Base-by-base conservation (phyloP, 2,329 filamentous ascomycete genomes). In the Nigrospora osmanthi region DNA sequence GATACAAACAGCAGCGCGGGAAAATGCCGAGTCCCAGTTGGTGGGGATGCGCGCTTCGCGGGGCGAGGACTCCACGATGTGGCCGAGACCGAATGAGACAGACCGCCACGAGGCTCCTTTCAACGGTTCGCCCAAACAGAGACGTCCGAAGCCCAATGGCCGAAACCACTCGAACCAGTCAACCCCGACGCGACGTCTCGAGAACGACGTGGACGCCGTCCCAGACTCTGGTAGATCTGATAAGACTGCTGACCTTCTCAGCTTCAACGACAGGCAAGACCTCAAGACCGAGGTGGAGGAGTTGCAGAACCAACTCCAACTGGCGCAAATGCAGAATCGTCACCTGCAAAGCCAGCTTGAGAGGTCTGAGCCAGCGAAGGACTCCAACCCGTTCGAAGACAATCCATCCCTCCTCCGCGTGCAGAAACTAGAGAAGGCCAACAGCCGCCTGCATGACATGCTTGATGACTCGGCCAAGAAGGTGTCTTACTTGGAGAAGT, bases 401-500 rank as follows among this genome's bases (percentile, higher is more conserved):
- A 91, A 83, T 54, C 87, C 88, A 1, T 91, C 88, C 2, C 62
- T 86, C 40, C 78, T 84, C 44, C 83, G 93, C 14, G 84, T 95
- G 57, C 86, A 95, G 60, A 91, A 96, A 67, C 77, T 97, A 6
- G 91, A 97, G 65, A 82, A 89, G 54, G 91, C 87, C 60, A 97
- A 97, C 66, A 90, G 79, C 62, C 83, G 89, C 46, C 76, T 97
- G 13, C 91, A 97, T 58, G 89, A 95, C 51, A 88, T 95, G 78
- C 82, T 97, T 6, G 91, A 97, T 63, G 89, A 96, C 62, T 96
- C 91, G 3, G 76, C 85, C 15, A 91, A 88, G 72, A 96, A 96
- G 68, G 85, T 96, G 3, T 95, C 91, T 7, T 80, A 85, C 1
- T 69, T 97, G 17, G 93, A 97, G 65, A 86, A 87, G 61, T 89